Evolutionary conservation across 768 basidiomycete genomes (phyloP), one percentile per base, ranked within the genome.

Genomic region (Collybia mongolica): DNA sequence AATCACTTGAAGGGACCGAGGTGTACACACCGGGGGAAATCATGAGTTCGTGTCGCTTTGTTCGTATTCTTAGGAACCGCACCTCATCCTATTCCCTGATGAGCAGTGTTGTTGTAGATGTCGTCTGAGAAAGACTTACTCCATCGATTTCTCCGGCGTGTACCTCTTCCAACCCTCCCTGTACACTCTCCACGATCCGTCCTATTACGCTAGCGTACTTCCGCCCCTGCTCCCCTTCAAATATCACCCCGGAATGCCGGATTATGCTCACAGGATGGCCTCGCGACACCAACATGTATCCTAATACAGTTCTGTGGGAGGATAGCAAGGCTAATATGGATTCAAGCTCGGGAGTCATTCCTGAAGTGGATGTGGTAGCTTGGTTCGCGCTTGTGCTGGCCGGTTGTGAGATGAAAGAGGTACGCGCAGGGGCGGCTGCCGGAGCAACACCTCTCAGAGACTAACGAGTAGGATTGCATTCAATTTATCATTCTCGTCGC

Each of bases 41-140:
- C 87, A 97, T 90, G 50, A 97, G 74, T 62, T 96, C 94, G 65
- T 97, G 94, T 45, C 88, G 79, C 63, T 83, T 90, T 51, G 94
- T 96, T 43, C 94, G 81, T 70, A 96, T 93, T 51, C 93, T 74
- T 81, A 97, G 84, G 60, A 96, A 91, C 52, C 83, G 81, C 39
- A 96, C 76, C 20, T 91, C 87, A 63, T 95, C 93, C 92, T 95
- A 56, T 26, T 23, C 32, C 17, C 35, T 12, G 44, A 46, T 37
- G 11, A 48, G 3, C 19, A 32, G 1, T 5, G n/a, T 17, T 24
- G 5, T n/a, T 5, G 6, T 22, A 3, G 15, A 23, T 17, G 35
- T 19, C 12, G 19, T 37, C 14, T n/a, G 15, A n/a, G 20, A 26
- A 24, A 6, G 2, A 58, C 62, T 42, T 40, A 65, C 64, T 23